Conservation (phyloP, 495 filamentous ascomycete genomes). For the Penicillium arizonense region DNA sequence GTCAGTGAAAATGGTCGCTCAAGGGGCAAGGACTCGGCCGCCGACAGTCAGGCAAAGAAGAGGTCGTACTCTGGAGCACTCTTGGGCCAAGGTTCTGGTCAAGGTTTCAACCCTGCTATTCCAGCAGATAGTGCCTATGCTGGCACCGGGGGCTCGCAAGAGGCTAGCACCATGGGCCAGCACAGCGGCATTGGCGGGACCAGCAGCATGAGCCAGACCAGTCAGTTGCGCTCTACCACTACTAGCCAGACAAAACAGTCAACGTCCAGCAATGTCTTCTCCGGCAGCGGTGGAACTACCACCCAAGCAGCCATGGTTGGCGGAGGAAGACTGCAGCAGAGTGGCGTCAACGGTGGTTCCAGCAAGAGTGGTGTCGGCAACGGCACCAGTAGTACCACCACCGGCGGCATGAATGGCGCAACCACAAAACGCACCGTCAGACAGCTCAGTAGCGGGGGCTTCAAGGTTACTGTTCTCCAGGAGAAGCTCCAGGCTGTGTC, state of each 20-base stretch:
- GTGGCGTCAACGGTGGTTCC: not conserved
- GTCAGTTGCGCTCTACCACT: not conserved
- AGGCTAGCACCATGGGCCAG: not conserved
- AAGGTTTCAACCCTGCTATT: not conserved
- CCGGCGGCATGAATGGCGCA: not conserved
- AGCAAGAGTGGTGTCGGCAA: not conserved
- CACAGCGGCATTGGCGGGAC: too few species aligned
- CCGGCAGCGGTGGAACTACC: not conserved
- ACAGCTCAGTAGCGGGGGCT: constrained; percentile 9
- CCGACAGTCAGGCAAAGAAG: not conserved
- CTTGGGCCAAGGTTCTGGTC: not conserved
- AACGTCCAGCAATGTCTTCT: not conserved
- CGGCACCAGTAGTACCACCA: not conserved
- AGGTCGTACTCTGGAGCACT: not conserved
- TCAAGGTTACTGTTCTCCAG: constrained; percentile 29
- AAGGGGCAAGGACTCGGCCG: not conserved
- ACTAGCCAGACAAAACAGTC: not conserved
- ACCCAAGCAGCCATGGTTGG: not conserved
- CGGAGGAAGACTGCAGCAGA: constrained; percentile 4
- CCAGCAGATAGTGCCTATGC: not conserved
- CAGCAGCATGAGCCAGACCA: not conserved
- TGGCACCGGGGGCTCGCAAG: not conserved
- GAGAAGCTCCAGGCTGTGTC: constrained; percentile 33
- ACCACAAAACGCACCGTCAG: constrained; percentile 6
- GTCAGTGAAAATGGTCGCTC: not conserved